A percentile compares a stretch with the other conserved stretches of the same genome.
These are phyloP conservation scores for Rhizophagus sp. DNA, from an alignment of 192 early-diverging fungal species.

Conservation along the genomic window DNA sequence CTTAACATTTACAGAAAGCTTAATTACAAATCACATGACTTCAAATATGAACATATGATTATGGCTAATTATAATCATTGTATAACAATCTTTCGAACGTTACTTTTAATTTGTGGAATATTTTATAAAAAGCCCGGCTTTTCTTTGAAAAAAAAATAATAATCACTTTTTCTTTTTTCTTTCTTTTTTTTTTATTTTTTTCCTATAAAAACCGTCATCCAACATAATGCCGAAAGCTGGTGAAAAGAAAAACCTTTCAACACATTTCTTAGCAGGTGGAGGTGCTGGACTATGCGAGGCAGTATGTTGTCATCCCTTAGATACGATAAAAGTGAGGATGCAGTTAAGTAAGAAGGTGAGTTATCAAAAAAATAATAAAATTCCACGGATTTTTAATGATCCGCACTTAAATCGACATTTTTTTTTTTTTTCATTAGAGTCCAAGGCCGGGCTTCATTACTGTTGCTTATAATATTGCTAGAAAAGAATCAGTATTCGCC, in stretches of 20 bases:
- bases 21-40: no score
- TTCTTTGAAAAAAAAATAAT: not conserved
- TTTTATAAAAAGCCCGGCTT: no score
- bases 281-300: conserved; percentile 91
- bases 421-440: not conserved
- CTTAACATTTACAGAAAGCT: no score
- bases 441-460: conserved; percentile 61
- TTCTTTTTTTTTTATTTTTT: not conserved
- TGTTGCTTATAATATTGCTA: conserved; percentile 82
- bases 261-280: conserved; percentile 87
- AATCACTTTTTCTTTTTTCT: not conserved
- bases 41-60: no score
- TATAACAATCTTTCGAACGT: no score
- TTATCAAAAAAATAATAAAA: conserved; percentile 28
- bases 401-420: not conserved
- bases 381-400: not conserved
- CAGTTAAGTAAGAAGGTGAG: conserved; percentile 78
- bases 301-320: conserved; percentile 88
- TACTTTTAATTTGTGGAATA: no score
- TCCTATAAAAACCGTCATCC: not conserved
- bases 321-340: conserved; percentile 98
- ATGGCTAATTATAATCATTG: no score
- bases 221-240: not conserved
- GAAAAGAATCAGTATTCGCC: conserved; percentile 83
- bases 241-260: conserved; percentile 57